These are phyloP conservation scores for Trametes cubensis DNA, from an alignment of 768 basidiomycete genomes.

Conservation along the genomic window DNA sequence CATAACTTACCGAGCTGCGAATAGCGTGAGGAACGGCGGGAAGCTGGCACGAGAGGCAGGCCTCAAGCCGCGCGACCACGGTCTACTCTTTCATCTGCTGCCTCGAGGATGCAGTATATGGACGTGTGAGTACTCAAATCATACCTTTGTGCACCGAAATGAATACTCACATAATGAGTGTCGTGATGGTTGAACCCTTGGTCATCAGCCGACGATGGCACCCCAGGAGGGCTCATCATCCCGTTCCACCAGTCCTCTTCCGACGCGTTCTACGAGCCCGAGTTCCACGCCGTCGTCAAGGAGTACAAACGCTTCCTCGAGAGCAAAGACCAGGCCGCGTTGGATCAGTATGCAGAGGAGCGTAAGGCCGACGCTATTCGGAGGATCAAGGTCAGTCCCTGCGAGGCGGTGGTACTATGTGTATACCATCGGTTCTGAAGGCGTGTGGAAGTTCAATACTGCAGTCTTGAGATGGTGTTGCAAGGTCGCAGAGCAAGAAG, in stretches of 20 bases:
- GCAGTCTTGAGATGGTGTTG: neutral
- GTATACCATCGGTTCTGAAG: too few species aligned
- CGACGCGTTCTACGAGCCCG: conserved; percentile 1
- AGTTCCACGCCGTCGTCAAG: conserved; percentile 1
- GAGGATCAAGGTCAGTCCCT: conserved; percentile 2
- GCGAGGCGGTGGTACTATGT: too few species aligned
- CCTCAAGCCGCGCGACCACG: neutral
- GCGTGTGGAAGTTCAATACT: neutral
- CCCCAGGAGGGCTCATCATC: too few species aligned
- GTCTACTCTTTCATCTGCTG: neutral
- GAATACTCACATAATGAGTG: too few species aligned
- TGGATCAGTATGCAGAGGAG: conserved; percentile 4
- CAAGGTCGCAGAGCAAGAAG: neutral
- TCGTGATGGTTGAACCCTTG: too few species aligned
- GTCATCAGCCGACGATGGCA: too few species aligned
- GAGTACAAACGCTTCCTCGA: neutral
- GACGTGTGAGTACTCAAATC: too few species aligned
- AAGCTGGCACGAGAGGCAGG: neutral
- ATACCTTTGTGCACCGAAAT: too few species aligned
- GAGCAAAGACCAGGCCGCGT: neutral
- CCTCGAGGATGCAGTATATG: neutral
- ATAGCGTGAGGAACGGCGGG: conserved; percentile 6
- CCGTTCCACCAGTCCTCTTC: neutral
- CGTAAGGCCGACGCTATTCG: neutral
- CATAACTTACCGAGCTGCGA: too few species aligned